A percentile compares a stretch with the other conserved stretches of the same genome.
These are phyloP conservation scores for Pseudonitzschia multiseries DNA, from an alignment of 108 stramenopile genomes.

Conservation along the genomic window DNA sequence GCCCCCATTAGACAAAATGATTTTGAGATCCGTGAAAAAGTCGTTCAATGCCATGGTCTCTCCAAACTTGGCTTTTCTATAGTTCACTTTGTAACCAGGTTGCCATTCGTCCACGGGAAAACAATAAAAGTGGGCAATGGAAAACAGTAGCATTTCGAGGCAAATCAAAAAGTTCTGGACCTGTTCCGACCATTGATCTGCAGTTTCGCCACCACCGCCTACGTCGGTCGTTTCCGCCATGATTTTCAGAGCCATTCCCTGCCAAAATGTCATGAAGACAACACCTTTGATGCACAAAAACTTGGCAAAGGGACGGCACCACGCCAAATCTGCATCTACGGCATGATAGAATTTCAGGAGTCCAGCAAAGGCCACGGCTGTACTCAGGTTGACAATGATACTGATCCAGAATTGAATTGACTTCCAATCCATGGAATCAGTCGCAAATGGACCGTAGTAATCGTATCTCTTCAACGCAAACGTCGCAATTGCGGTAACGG, in stretches of 20 bases:
- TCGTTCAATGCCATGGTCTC: conserved; percentile 85
- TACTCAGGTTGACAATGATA: conserved; percentile 78
- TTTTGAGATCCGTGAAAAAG: conserved; percentile 81
- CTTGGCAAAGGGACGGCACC: conserved; percentile 91
- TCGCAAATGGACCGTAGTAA: conserved; percentile 65
- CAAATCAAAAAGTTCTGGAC: conserved; percentile 94
- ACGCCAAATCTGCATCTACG: conserved; percentile 81
- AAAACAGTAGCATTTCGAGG: conserved; percentile 90
- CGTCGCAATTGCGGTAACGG: conserved; percentile 64
- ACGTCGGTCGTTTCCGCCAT: conserved; percentile 73
- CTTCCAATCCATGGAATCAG: conserved; percentile 61
- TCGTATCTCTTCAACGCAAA: conserved; percentile 67
- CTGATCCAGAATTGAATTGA: conserved; percentile 77
- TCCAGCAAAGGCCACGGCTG: conserved; percentile 87
- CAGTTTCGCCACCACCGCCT: conserved; percentile 43
- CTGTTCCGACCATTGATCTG: conserved; percentile 71
- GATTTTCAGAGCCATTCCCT: conserved; percentile 72
- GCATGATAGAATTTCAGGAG: conserved; percentile 92
- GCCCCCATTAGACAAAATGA: conserved; percentile 35
- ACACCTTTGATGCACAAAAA: conserved; percentile 75
- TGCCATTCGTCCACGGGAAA: conserved; percentile 94
- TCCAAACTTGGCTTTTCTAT: conserved; percentile 66
- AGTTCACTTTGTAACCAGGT: conserved; percentile 69
- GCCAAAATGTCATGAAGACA: conserved; percentile 95
- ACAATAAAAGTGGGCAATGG: conserved; percentile 91